These are phyloP conservation scores for Corchorus capsularis DNA, from an alignment of 345 rosid species.

Conservation along the genomic window DNA sequence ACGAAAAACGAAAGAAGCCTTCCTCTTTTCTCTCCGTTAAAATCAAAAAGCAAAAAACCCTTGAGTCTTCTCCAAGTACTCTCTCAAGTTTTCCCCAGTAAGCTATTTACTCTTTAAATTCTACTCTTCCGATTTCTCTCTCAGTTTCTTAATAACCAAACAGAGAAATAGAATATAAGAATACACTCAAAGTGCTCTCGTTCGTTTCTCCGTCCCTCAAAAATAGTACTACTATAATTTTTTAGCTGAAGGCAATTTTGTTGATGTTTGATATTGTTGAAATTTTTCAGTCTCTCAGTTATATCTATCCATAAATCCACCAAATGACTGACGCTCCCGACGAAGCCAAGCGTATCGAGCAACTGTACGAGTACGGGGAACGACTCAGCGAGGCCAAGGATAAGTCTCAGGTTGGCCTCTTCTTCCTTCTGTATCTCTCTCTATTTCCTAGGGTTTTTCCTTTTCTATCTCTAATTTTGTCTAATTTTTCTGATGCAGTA, in stretches of 20 bases:
- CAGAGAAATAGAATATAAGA: not conserved
- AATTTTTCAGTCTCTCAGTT: conserved; percentile 43
- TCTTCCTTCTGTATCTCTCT: not conserved
- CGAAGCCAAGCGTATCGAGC: conserved; percentile 80
- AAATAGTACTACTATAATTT: not conserved
- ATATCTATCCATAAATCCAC: conserved; percentile 11
- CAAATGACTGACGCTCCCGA: conserved; percentile 69
- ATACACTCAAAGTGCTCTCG: not conserved
- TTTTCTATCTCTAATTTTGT: not conserved
- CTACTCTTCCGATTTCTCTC: not conserved
- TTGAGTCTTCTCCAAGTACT: conserved; percentile 1
- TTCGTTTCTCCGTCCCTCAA: not conserved
- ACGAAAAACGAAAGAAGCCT: not conserved
- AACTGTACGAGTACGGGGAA: conserved; percentile 96
- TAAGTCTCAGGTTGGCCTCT: conserved; percentile 71
- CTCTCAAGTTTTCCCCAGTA: not conserved
- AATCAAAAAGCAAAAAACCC: not conserved
- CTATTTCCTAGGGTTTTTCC: conserved; percentile 29
- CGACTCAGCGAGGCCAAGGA: conserved; percentile 92
- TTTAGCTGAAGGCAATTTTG: not conserved
- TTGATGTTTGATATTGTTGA: conserved; percentile 22
- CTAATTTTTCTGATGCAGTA: conserved; percentile 40
- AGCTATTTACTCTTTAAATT: not conserved
- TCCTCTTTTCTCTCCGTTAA: not conserved
- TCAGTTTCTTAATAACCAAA: not conserved